Base-by-base conservation (phyloP, 306 rosid species). In the Acacia crassicarpa region DNA sequence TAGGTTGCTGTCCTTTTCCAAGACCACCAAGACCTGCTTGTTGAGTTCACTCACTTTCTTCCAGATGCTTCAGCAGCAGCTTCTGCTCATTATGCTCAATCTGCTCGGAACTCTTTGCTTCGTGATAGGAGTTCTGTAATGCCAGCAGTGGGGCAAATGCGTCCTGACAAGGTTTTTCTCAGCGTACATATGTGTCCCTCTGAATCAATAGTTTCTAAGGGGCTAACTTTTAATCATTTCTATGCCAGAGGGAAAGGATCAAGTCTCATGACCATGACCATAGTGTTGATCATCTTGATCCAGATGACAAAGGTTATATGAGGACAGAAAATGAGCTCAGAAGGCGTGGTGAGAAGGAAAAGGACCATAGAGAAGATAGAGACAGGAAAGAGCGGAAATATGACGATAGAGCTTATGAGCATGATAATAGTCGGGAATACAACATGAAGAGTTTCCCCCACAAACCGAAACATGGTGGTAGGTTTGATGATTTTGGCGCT, bases 31-130 rank as follows among this genome's bases (percentile, higher is more conserved):
- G 99, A 96, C 84, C 89, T 96, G 69, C 98, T 96, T 76, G 89
- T 74, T 48, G 98, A 93, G 88, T 88, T 96, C 72, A 91, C 97
- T 58, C 99, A 93, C 88, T 96, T 96, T 86, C 93, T 96, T 86
- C 99, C 98, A 0, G 98, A 93, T 66, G 75, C 91, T 56, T 88
- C 97, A 65, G 96, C 80, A 81, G 20, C 98, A 62, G 90, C 91
- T 63, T 85, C 96, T 67, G 79, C 76, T 49, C 91, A 84, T 68
- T 84, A 66, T 87, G 81, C 91, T 82, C 75, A 71, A 14, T 85
- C 97, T 83, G 88, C 85, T 22, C 88, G 94, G 79, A 92, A 87
- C 80, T 86, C 89, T 74, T 51, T 92, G 77, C 92, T 90, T 58
- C 97, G 91, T 43, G 97, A 93, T 82, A 91, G 92, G 91, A 88